Evolutionary conservation across 176 grass and related monocot species (phyloP).

Genomic region (Aegilops tauschii): DNA sequence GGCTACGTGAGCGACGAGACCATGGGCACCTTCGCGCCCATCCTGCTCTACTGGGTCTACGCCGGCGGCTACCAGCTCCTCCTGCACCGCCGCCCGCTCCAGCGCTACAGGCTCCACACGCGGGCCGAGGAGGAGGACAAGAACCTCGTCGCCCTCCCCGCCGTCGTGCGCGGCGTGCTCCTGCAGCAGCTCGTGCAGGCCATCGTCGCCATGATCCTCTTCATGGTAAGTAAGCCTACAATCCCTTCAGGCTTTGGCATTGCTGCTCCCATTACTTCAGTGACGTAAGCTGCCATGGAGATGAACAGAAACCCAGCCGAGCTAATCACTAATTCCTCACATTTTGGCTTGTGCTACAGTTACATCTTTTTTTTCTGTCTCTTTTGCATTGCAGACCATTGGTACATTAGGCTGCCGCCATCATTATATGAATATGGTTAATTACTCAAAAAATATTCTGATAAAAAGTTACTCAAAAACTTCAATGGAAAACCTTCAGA

Average conservation of each 20-base stretch:
- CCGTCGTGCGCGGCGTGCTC: conserved; percentile 69
- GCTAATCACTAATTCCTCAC: not conserved
- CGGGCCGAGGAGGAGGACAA: conserved; percentile 67
- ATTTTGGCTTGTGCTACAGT: not conserved
- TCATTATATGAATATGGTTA: not conserved
- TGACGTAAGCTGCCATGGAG: not conserved
- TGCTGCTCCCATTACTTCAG: not conserved
- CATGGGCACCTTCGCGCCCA: conserved; percentile 87
- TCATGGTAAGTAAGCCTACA: conserved; percentile 55
- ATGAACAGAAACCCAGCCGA: not conserved
- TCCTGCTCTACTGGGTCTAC: conserved; percentile 84
- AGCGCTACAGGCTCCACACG: conserved; percentile 77
- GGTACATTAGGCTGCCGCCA: not conserved
- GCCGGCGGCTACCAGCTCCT: conserved; percentile 69
- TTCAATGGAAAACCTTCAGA: not conserved
- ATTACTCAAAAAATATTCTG: not conserved
- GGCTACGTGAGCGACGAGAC: conserved; percentile 80
- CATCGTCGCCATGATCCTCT: conserved; percentile 70
- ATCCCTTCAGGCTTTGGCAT: not conserved
- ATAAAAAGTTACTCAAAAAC: not conserved
- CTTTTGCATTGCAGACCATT: not conserved
- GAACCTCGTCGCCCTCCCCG: conserved; percentile 58
- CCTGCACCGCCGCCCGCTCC: conserved; percentile 53
- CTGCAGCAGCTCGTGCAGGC: conserved; percentile 80
- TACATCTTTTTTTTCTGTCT: not conserved